phyloP scores from a whole-genome alignment of 2,329 filamentous ascomycete genomes.

The Chaetothyriales sp. region DNA sequence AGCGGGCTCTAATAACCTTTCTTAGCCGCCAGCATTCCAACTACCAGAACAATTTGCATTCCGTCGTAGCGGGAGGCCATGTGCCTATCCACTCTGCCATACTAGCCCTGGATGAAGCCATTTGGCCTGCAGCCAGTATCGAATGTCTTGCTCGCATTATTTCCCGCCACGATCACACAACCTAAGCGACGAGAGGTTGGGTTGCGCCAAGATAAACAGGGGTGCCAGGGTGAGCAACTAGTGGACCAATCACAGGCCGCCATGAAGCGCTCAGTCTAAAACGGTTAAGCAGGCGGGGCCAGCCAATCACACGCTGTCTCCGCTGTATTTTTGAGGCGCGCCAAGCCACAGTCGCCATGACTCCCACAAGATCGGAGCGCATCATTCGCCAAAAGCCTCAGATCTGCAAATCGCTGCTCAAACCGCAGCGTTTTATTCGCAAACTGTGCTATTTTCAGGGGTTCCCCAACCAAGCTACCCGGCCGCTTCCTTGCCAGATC shows the following conservation, averaged over 20 bases:
- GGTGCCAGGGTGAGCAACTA: neutral
- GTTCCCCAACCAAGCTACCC: neutral
- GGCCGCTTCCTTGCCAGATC: neutral
- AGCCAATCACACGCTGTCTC: neutral
- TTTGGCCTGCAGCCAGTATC: neutral
- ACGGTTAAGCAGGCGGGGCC: neutral
- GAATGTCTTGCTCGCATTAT: neutral
- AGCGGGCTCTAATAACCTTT: no score
- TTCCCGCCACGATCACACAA: neutral
- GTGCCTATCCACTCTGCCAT: neutral
- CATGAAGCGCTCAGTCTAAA: neutral
- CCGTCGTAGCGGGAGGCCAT: no score
- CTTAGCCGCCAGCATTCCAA: no score
- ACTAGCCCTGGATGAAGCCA: neutral
- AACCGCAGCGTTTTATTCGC: neutral
- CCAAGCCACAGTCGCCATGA: neutral
- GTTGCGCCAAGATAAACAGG: neutral
- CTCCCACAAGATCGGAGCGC: neutral
- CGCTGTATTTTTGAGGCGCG: neutral
- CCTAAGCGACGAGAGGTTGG: neutral
- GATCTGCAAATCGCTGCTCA: neutral
- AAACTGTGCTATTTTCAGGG: neutral
- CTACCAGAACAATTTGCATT: no score
- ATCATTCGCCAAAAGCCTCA: neutral
- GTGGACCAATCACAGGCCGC: neutral